phyloP scores from a whole-genome alignment of 345 rosid species.

The Eucalyptus dawsonii region DNA sequence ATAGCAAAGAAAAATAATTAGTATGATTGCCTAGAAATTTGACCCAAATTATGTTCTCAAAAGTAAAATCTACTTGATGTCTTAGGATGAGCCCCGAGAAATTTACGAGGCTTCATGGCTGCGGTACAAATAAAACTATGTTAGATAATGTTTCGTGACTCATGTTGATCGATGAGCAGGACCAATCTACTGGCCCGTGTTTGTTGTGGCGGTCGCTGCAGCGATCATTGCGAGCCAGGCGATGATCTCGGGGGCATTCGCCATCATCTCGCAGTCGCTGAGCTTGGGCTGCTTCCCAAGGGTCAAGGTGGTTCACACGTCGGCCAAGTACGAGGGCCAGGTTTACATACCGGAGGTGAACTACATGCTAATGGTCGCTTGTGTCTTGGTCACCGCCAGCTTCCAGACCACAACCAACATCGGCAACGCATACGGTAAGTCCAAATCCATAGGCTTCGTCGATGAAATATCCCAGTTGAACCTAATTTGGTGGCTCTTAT shows the following conservation, averaged over 20 bases:
- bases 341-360: constrained; percentile 80
- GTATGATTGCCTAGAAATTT: not conserved
- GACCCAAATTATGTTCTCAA: not conserved
- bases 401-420: constrained; percentile 49
- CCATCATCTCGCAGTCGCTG: constrained; percentile 53
- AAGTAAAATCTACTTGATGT: not conserved
- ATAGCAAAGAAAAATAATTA: constrained; percentile 60
- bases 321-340: constrained; percentile 64
- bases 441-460: not conserved
- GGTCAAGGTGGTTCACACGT: constrained; percentile 76
- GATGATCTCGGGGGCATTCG: constrained; percentile 64
- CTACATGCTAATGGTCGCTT: constrained; percentile 61
- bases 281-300: constrained; percentile 67
- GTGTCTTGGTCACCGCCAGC: constrained; percentile 33
- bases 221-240: constrained; percentile 87
- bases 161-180: constrained; percentile 8
- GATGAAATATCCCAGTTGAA: not conserved
- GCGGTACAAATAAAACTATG: not conserved
- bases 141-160: not conserved
- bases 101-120: not conserved
- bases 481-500: not conserved
- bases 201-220: constrained; percentile 65
- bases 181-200: constrained; percentile 63
- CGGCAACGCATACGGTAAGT: constrained; percentile 64
- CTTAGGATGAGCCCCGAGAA: not conserved